phyloP scores from a whole-genome alignment of 331 rosid genomes.

The Pyracantha coccinea region DNA sequence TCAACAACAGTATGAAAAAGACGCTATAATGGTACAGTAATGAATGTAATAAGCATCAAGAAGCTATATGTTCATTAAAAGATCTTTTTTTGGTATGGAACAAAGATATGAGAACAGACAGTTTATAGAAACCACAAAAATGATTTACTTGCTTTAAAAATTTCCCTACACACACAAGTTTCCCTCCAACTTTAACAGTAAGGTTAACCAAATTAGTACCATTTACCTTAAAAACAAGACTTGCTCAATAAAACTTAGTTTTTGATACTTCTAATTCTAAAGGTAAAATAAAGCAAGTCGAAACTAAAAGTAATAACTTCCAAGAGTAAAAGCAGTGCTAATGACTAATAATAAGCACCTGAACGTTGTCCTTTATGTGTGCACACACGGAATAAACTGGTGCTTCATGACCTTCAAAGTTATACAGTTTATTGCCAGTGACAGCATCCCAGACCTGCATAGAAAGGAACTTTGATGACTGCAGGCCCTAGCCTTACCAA shows the following conservation, averaged over 20 bases:
- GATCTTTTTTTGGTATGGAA: background rate
- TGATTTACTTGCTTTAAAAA: background rate
- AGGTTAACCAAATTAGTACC: background rate
- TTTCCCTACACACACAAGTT: background rate
- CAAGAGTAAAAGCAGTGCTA: background rate
- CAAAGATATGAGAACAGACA: background rate
- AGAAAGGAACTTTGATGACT: background rate
- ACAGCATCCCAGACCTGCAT: constrained; percentile 21
- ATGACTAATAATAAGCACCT: constrained; percentile 6
- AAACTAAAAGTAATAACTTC: background rate
- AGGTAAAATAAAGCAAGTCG: background rate
- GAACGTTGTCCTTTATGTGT: background rate
- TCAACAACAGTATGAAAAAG: background rate
- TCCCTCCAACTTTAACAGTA: background rate
- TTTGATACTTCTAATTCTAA: background rate
- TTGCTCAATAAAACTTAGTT: background rate
- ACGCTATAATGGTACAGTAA: background rate
- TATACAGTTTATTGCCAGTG: constrained; percentile 7
- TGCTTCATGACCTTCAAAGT: constrained; percentile 21
- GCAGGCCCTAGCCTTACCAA: background rate
- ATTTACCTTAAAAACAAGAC: background rate
- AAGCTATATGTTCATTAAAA: background rate
- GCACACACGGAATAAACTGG: constrained; percentile 18
- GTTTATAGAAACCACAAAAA: background rate
- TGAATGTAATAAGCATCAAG: background rate